Base-by-base conservation (phyloP, 2,329 filamentous ascomycete genomes). In the Aspergillus sp. region DNA sequence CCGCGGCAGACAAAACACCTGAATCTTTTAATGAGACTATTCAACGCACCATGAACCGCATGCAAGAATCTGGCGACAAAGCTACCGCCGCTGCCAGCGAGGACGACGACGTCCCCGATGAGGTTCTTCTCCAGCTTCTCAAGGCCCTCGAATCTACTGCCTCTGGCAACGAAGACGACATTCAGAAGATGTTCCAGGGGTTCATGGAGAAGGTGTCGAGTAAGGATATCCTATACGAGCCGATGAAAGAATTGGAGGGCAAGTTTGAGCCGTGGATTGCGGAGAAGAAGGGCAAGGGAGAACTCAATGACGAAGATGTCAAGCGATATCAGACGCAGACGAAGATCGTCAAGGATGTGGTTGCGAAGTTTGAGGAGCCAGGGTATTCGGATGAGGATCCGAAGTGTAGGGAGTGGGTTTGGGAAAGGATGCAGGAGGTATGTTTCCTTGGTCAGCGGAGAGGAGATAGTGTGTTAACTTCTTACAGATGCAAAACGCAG, bases 171-270 rank as follows among this genome's bases (percentile, higher is more conserved):
- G 89, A 96, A 48, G 90, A 93, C 59, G 90, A 95, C 58, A 87
- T 97, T 60, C 90, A 88, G 49, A 91, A 95, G 72, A 89, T 97
- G 83, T 80, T 98, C 50, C 82, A 95, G 78, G 88, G 87, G 46
- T 95, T 97, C 89, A 97, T 98, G 91, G 89, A 97, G 72, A 90
- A 98, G 69, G 78, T 98, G 53, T 97, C 93, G 3, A 95, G 95
- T 69, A 97, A 95, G 74, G 93, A 97, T 58, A 96, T 98, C 53
- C 72, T 98, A 44, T 97, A 97, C 66, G 91, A 98, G 72, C 93
- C 93, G 2, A 96, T 98, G 90, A 95, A 95, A 74, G 93, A 98
- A 71, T 75, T 98, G 43, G 75, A 95, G 66, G 85, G 88, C 46
- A 97, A 96, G 69, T 98, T 93, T 63, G 91, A 90, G 0, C 82